Evolutionary conservation across 2,329 filamentous ascomycete genomes (phyloP), one percentile per base, ranked within the genome.

Genomic region (Arthrobotrys sphaeroides): DNA sequence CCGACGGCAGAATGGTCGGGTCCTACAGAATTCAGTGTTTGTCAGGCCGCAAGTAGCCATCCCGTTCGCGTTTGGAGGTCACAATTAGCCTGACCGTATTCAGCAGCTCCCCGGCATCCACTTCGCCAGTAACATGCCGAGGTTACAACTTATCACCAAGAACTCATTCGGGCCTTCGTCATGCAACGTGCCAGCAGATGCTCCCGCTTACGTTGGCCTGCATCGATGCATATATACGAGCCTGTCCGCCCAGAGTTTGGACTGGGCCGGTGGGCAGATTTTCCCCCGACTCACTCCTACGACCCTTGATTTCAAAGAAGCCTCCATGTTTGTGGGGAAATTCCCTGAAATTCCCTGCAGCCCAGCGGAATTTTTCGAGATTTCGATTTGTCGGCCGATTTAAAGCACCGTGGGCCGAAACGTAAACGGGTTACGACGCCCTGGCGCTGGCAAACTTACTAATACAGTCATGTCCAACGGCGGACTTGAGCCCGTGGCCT

Each of bases 381-480:
- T 57, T 51, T 60, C 22, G 13, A 45, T 55, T 26, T 59, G 12
- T 72, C 67, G 67, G 67, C 67, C 47, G 47, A 49, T 65, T 72
- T 72, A 38, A 59, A 40, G 36, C 22, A 24, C 67, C 67, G 67
- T 18, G 22, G 16, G 12, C 67, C 67, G 67, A 55, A 55, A 2
- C 28, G 18, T 31, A 55, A 53, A 61, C 31, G 20, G 31, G 7
- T 47, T 59, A 40, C 28, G 47, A 64, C 53, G 47, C 22, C 47
- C 47, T 59, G 16, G 59, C 51, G 67, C 67, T 65, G 55, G 45
- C 67, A 64, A 72, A 65, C 49, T 51, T 49, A 57, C 47, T 45
- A n/a, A 49, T 22, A 26, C 45, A 33, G 24, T 49, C 36, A 24
- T 45, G 13, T 43, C 51, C 64, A 42, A 49, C 36, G 43, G 43